phyloP scores from a whole-genome alignment of 495 filamentous ascomycete genomes.

The Penicillium canariense region DNA sequence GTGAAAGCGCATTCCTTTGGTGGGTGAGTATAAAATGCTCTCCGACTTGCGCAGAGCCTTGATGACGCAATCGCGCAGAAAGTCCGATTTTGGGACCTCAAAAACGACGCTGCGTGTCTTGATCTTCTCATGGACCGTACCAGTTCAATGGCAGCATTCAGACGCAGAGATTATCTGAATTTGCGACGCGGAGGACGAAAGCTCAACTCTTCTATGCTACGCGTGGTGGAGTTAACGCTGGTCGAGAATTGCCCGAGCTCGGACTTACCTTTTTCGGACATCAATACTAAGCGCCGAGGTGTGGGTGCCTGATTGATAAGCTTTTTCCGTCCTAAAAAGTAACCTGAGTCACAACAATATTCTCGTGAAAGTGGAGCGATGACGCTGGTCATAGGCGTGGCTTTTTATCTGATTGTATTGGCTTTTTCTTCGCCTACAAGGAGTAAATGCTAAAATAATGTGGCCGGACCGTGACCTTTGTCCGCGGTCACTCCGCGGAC shows the following conservation, averaged over 20 bases:
- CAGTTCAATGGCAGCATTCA: neutral
- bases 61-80: neutral
- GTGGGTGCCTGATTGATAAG: conserved; percentile 18
- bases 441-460: neutral
- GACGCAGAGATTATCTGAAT: neutral
- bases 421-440: neutral
- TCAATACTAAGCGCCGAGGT: conserved; percentile 11
- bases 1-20: neutral
- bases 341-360: neutral
- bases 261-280: conserved; percentile 19
- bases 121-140: no score
- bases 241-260: conserved; percentile 8
- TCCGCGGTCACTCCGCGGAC: neutral
- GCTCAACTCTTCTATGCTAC: conserved; percentile 7
- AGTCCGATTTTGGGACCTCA: neutral
- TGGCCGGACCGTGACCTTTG: no score
- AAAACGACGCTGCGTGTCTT: no score
- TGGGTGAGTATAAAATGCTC: neutral
- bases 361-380: neutral
- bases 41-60: neutral
- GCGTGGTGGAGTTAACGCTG: conserved; percentile 5
- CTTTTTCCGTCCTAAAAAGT: neutral
- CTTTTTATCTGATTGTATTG: neutral
- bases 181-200: neutral
- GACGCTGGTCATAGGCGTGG: neutral